Base-by-base conservation (phyloP, 2,329 filamentous ascomycete species). In the Clonostachys rhizophaga region DNA sequence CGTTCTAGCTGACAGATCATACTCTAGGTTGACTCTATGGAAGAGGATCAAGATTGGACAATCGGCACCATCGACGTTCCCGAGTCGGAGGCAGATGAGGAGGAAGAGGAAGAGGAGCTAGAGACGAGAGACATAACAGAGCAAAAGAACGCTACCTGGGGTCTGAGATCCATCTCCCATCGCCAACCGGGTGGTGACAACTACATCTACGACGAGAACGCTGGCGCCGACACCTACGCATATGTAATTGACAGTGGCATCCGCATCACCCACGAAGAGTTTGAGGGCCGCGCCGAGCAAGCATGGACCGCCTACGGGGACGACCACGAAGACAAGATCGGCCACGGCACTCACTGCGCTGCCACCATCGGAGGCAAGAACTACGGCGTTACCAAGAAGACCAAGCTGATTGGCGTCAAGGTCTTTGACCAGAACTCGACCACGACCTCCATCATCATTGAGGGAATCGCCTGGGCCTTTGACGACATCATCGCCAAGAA, bases 161-260 rank as follows among this genome's bases (percentile, higher is more conserved):
- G 63, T 34, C 57, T 67, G 2, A 61, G 56, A 17, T 50, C 63
- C 12, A 54, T 68, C 48, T 67, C 63, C 12, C 60, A 61, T 51
- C 57, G 60, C 33, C 20, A 45, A 1, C 46, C 46, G 1, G 61
- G 58, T 36, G 55, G 47, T 20, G 56, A 50, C 14, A 57, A 51
- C 45, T 82, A 81, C 58, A 59, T 72, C 43, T 81, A 77, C 51
- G 76, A 81, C 57, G 64, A 64, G 47, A 64, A 63, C 16, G 73
- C 73, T 40, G 77, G 78, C 18, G 42, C 67, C 42, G 73, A 71
- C 36, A 78, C 78, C 54, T 83, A 76, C 34, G 76, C 73, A 42
- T 86, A 79, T 60, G 63, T 86, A 18, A 73, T 86, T 42, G 83
- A 86, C 62, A 84, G 80, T 5, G 83, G 83, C 54, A 78, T 86